Evolutionary conservation across 805 yeast genomes (phyloP), one percentile per base, ranked within the genome.

Genomic region (Wickerhamomyces chaumierensis): DNA sequence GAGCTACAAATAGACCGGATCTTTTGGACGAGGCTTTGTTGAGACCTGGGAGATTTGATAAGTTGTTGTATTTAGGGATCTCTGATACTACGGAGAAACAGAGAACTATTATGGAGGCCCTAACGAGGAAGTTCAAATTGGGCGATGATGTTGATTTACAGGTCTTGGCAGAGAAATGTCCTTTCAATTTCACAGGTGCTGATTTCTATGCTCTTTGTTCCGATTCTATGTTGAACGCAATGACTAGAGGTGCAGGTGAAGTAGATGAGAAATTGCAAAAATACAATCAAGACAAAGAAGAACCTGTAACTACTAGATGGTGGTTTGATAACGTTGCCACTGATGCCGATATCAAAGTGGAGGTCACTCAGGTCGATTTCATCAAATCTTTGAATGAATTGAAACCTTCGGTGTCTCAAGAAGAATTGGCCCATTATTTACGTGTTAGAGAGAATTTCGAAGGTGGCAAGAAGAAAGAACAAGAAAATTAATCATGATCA

Each of bases 1-100:
- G 98, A n/a, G 98, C 98, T 4, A 92, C 98, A 0, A 92, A 92
- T 52, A 71, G 98, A 51, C 98, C 98, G 0, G 98, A 92, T 63
- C 63, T 92, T 45, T 65, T 92, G 33, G 98, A 92, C 55, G 96
- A 90, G 56, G 96, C 97, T 0, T 66, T 92, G 36, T 62, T 92
- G 41, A 73, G 98, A 55, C 96, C 96, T 0, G 95, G 96, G 3
- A 70, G 98, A 55, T 92, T 92, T 55, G 98, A 92, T 58, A 92
- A 88, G 59, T 76, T 92, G 88, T 66, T 92, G 36, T 92, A 92
- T 52, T 65, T 92, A 40, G 98, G 98, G 6, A 85, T 92, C 18
- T 74, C 95, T 1, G 96, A 90, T 51, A 84, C 95, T 0, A 78
- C 85, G 54, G 88, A 79, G 6, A 87, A 90, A 53, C 97, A 92